Evolutionary conservation across 2,329 filamentous ascomycete species (phyloP).

Genomic region (Fusarium concolor): DNA sequence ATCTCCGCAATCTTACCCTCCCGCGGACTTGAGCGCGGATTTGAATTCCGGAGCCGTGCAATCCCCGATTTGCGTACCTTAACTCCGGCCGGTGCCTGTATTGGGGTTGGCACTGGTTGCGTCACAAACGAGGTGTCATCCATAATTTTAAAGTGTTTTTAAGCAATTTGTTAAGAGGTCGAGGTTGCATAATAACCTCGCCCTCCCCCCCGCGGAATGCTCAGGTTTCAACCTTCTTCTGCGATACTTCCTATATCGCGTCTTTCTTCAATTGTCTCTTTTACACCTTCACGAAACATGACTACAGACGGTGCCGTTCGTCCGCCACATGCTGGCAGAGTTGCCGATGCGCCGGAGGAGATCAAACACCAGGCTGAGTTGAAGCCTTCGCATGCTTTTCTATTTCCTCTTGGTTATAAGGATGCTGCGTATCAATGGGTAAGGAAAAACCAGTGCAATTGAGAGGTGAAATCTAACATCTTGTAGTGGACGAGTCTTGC

Average conservation of each 20-base stretch:
- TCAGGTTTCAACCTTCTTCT: slow-evolving; percentile 56
- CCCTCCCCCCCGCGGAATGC: slow-evolving; percentile 53
- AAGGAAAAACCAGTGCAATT: slow-evolving; percentile 48
- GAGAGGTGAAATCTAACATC: not conserved
- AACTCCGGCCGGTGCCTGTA: slow-evolving; percentile 40
- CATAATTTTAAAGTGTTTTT: slow-evolving; percentile 35
- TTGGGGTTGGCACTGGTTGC: slow-evolving; percentile 5
- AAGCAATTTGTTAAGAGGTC: slow-evolving; percentile 35
- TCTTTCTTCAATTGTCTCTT: slow-evolving; percentile 49
- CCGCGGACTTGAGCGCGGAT: slow-evolving; percentile 35
- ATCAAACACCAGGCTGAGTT: slow-evolving; percentile 46
- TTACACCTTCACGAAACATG: slow-evolving; percentile 49
- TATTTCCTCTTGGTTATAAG: slow-evolving; percentile 90
- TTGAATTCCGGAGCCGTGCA: slow-evolving; percentile 36
- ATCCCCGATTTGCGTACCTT: slow-evolving; percentile 40
- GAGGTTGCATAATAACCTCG: slow-evolving; percentile 37
- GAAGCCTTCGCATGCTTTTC: slow-evolving; percentile 54
- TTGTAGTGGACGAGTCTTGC: slow-evolving; percentile 85
- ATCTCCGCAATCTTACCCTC: slow-evolving; percentile 17
- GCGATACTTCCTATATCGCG: slow-evolving; percentile 57
- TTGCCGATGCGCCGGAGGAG: slow-evolving; percentile 39
- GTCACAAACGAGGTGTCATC: slow-evolving; percentile 44
- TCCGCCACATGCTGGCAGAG: slow-evolving; percentile 32
- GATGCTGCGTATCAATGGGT: slow-evolving; percentile 94
- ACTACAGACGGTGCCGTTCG: slow-evolving; percentile 48